Evolutionary conservation across 2,329 filamentous ascomycete species (phyloP).

Genomic region (Lecanicillium sp.): DNA sequence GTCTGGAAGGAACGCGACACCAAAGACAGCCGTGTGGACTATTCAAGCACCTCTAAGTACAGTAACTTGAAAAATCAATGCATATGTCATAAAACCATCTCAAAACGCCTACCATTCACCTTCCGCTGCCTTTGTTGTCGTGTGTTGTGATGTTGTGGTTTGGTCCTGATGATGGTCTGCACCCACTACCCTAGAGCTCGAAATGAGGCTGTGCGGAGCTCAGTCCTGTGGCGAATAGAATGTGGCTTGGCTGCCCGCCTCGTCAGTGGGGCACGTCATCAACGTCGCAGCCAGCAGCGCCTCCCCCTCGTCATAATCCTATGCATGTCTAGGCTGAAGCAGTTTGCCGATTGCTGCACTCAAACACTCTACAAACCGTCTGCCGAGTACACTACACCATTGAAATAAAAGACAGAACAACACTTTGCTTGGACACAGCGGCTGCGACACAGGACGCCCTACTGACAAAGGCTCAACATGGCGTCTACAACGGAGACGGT

Average conservation of each 20-base stretch:
- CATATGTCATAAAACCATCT: not conserved
- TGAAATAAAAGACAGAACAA: not conserved
- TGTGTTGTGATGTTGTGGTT: no score
- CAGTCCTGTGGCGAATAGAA: slow-evolving; percentile 16
- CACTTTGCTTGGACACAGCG: not conserved
- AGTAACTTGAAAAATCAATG: no score
- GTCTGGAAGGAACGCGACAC: not conserved
- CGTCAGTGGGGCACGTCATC: slow-evolving; percentile 31
- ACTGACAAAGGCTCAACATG: slow-evolving; percentile 9
- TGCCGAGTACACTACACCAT: not conserved
- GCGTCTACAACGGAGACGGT: slow-evolving; percentile 10
- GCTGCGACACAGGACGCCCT: slow-evolving; percentile 6
- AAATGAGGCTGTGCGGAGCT: slow-evolving; percentile 6
- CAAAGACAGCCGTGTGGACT: not conserved
- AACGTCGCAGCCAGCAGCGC: slow-evolving; percentile 20
- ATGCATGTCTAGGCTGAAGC: slow-evolving; percentile 18
- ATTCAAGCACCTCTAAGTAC: not conserved
- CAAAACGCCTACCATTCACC: not conserved
- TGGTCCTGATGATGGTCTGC: no score
- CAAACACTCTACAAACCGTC: not conserved
- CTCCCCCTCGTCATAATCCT: slow-evolving; percentile 20
- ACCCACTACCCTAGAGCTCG: slow-evolving; percentile 4
- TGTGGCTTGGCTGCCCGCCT: slow-evolving; percentile 15
- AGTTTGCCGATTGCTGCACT: no score
- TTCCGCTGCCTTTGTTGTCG: no score